A percentile compares a stretch with the other conserved stretches of the same genome.
These are phyloP conservation scores for Curvularia spicifera DNA, from an alignment of 2,329 filamentous ascomycete species.

Conservation along the genomic window DNA sequence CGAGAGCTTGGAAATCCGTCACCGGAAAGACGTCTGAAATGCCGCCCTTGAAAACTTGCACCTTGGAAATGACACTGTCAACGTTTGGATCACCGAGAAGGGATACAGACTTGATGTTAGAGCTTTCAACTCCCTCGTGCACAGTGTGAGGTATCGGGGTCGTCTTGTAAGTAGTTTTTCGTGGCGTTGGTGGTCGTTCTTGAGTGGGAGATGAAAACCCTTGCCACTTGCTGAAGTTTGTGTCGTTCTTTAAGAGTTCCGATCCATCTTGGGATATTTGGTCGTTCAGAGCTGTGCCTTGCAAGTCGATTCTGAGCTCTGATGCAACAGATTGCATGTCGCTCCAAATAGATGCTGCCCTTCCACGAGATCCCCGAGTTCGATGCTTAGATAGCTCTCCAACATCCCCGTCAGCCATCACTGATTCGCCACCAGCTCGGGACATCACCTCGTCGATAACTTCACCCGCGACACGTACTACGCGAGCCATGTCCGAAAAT, in stretches of 20 bases:
- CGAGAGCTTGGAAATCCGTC: conserved; percentile 45
- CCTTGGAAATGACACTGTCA: conserved; percentile 46
- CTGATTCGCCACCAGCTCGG: conserved; percentile 33
- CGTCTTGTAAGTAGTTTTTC: conserved; percentile 22
- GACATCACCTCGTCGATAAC: conserved; percentile 47
- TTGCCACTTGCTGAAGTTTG: conserved; percentile 39
- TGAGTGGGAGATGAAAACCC: conserved; percentile 21
- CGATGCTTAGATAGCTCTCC: conserved; percentile 4
- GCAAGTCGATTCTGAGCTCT: conserved; percentile 30
- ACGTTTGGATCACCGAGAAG: conserved; percentile 44
- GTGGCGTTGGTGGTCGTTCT: conserved; percentile 18
- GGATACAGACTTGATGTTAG: conserved; percentile 34
- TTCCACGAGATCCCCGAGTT: conserved; percentile 23
- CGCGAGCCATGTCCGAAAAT: conserved; percentile 43
- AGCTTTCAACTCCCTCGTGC: conserved; percentile 30
- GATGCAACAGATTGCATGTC: conserved; percentile 43
- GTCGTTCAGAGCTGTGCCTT: conserved; percentile 12
- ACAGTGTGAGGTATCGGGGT: conserved; percentile 36
- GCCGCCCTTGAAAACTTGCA: conserved; percentile 45
- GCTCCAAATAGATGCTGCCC: conserved; percentile 35
- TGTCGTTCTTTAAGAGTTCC: conserved; percentile 20
- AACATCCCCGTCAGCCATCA: conserved; percentile 9
- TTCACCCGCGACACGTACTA: conserved; percentile 44
- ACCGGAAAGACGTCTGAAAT: conserved; percentile 45
- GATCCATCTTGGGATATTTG: conserved; percentile 15